Evolutionary conservation across 78 protist genomes (phyloP).

Genomic region (Anaeramoeba flamelloides): DNA sequence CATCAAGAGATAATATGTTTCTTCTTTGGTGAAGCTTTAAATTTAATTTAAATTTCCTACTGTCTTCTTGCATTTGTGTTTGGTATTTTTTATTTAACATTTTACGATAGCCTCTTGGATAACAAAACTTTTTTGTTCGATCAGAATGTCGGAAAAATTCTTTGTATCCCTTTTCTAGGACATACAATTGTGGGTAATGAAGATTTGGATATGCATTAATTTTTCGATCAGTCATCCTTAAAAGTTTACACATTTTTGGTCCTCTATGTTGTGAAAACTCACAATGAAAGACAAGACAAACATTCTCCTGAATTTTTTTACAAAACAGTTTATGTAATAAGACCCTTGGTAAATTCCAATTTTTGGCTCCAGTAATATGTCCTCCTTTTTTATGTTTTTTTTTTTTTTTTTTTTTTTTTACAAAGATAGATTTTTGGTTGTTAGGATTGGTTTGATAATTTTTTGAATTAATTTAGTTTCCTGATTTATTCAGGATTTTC

Average conservation of each 20-base stretch:
- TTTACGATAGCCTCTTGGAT: neutral
- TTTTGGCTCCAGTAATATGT: neutral
- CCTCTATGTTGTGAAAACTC: neutral
- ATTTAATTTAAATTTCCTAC: too few species aligned
- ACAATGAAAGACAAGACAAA: neutral
- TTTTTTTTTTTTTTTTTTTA: too few species aligned
- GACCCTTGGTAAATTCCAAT: neutral
- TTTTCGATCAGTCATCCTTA: neutral
- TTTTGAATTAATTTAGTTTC: too few species aligned
- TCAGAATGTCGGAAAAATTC: neutral
- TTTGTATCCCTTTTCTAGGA: neutral
- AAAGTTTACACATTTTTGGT: neutral
- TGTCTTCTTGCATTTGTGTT: slow-evolving; percentile 1
- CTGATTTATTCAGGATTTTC: too few species aligned
- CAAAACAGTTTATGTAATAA: neutral
- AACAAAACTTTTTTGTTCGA: neutral
- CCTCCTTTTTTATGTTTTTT: too few species aligned
- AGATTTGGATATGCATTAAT: neutral
- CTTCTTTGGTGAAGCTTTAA: too few species aligned
- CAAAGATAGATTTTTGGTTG: too few species aligned
- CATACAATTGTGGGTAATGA: neutral
- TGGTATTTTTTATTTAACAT: neutral
- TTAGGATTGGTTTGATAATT: too few species aligned
- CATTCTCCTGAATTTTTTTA: neutral
- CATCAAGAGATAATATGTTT: too few species aligned